Base-by-base conservation (phyloP, 2,329 filamentous ascomycete genomes). In the Aspergillus luchuensis region DNA sequence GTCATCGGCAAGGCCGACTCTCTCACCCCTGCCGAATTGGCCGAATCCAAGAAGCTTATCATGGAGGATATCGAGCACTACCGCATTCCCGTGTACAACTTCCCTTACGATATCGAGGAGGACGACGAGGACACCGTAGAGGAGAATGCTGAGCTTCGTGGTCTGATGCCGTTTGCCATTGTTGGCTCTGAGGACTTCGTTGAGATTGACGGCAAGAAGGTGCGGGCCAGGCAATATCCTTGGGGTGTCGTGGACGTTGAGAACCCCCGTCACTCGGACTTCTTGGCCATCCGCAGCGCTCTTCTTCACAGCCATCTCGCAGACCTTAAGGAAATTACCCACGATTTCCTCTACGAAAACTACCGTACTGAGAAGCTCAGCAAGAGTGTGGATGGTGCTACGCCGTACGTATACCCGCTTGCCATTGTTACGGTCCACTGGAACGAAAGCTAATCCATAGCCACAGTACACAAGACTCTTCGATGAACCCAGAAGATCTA, bases 21-120 rank as follows among this genome's bases (percentile, higher is more conserved):
- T 21, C 89, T 99, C 65, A 99, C 95, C 59, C 95, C 95, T 41
- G 90, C 91, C 69, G 95, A 99, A 83, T 86, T 99, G 66, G 95
- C 95, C 69, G 95, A 99, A 81, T 98, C 94, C 69, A 99, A 99
- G 88, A 99, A 98, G 86, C 87, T 99, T 64, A 93, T 99, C 75
- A 99, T 99, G 95, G 95, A 99, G 84, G 95, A 99, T 77, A 99
- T 99, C 71, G 95, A 99, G 82, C 95, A 99, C 81, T 99, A 99
- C 84, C 91, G 95, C 76, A 99, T 99, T 71, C 95, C 95, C 50
- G 94, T 99, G 67, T 99, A 99, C 87, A 99, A 99, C 87, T 99
- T 99, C 85, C 95, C 95, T 53, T 99, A 99, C 83, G 95, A 99
- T 72, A 96, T 99, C 63, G 95, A 99, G 81, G 95, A 99, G 84